Conservation (phyloP, 495 filamentous ascomycete genomes). For the Penicillium longicatenatum region DNA sequence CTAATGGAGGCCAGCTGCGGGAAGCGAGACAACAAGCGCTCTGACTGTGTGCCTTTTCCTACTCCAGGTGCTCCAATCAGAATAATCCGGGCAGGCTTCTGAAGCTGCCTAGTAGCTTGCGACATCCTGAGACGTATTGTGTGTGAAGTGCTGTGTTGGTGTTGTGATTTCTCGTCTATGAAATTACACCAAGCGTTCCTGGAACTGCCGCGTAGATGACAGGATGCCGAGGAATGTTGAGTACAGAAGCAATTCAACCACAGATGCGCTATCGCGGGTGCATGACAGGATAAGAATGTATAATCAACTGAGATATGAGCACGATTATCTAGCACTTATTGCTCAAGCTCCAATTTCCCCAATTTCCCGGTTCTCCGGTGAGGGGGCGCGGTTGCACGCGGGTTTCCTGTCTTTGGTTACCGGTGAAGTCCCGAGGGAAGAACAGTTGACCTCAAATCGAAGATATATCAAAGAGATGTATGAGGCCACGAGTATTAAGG, state of each 20-base stretch:
- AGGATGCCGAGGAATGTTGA: conserved; percentile 9
- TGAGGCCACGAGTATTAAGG: background rate
- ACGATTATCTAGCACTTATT: conserved; percentile 15
- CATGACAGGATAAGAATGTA: conserved; percentile 5
- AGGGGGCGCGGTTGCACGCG: conserved; percentile 24
- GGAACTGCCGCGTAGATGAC: conserved; percentile 12
- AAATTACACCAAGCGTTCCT: conserved; percentile 14
- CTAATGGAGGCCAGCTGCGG: conserved; percentile 89
- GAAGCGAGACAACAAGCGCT: conserved; percentile 81
- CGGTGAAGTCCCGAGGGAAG: conserved; percentile 31
- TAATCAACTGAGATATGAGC: conserved; percentile 4
- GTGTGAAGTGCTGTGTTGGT: background rate
- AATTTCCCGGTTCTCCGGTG: conserved; percentile 8
- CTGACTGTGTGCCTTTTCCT: conserved; percentile 94
- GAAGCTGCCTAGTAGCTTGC: conserved; percentile 53
- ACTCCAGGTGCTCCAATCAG: conserved; percentile 90
- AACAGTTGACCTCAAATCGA: conserved; percentile 14
- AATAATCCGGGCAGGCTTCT: conserved; percentile 87
- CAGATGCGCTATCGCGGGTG: conserved; percentile 13
- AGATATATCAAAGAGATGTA: background rate
- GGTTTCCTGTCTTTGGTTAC: conserved; percentile 36
- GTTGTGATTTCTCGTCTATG: conserved; percentile 11
- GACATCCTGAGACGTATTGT: conserved; percentile 19
- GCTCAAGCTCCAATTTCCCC: background rate
- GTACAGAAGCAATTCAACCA: background rate